Evolutionary conservation across 164 flowering plant genomes (phyloP), one percentile per base, ranked within the genome.

Genomic region (Tetrastigma voinierianum): DNA sequence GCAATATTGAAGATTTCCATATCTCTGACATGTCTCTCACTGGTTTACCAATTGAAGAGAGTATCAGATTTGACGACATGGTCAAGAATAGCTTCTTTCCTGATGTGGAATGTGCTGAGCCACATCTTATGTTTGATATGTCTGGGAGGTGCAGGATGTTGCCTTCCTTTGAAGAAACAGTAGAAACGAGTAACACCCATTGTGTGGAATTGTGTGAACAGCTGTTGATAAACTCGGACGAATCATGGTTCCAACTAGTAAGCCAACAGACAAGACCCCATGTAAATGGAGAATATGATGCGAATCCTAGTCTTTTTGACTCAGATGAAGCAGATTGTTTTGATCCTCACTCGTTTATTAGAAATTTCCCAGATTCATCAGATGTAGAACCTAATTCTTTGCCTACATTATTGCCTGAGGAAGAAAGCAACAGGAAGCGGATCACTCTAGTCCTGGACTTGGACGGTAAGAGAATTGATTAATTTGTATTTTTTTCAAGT

Each of bases 401-500:
- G 62, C 62, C 66, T 9, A 52, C 25, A 17, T 63, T 64, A 57
- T 48, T 51, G n/a, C 62, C 72, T 19, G 32, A 17, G 43, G 62
- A 62, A 53, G 17, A 47, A 24, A 23, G 14, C 20, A 15, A 51
- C 23, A 32, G 46, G 43, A 62, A 63, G 65, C 47, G 46, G 21
- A 16, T 69, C 48, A 69, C 72, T 44, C 60, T 69, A 13, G 72
- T 69, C 51, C 72, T 69, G 11, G 72, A 69, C 63, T 45, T 69
- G 56, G 72, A 69, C 57, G 72, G 72, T 69, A 61, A 54, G 65
- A 54, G 24, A 43, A 20, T 18, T 55, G 20, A 19, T 62, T 32
- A 14, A 13, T 32, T 32, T 32, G 40, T 32, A 32, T 32, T 32
- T 32, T n/a, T n/a, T n/a, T n/a, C n/a, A n/a, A n/a, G n/a, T n/a